These are phyloP conservation scores for Basipetospora chlamydospora DNA, from an alignment of 2,329 filamentous ascomycete genomes.

Conservation along the genomic window DNA sequence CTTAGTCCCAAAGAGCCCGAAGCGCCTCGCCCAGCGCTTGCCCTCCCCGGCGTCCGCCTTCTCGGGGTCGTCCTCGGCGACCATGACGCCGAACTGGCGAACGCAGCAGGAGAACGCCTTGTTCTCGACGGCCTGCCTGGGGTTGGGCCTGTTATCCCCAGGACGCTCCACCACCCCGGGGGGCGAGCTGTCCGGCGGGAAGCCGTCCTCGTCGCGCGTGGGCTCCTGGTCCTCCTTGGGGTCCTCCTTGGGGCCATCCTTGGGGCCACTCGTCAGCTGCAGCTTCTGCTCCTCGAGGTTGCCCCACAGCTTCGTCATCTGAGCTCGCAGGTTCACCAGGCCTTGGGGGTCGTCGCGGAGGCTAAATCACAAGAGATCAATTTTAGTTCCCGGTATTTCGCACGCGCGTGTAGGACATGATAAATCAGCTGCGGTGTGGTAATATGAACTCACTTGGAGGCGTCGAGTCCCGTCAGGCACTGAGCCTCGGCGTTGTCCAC, in stretches of 20 bases:
- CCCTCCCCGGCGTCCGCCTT: conserved; percentile 30
- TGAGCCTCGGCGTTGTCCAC: conserved; percentile 45
- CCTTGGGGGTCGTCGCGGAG: conserved; percentile 36
- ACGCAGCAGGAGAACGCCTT: conserved; percentile 57
- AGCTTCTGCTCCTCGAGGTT: conserved; percentile 60
- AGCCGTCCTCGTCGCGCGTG: too few species aligned
- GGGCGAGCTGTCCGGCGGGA: conserved; percentile 24
- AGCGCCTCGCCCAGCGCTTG: conserved; percentile 45
- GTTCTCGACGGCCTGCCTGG: conserved; percentile 29
- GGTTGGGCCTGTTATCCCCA: too few species aligned
- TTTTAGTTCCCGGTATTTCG: too few species aligned
- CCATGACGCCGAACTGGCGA: conserved; percentile 50
- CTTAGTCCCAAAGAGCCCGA: conserved; percentile 49
- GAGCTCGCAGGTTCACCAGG: conserved; percentile 47
- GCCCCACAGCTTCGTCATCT: conserved; percentile 71
- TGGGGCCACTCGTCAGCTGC: too few species aligned
- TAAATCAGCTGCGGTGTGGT: too few species aligned
- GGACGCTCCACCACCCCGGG: too few species aligned
- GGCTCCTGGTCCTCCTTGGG: neutral
- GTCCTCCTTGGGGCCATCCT: too few species aligned
- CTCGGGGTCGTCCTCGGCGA: conserved; percentile 21
- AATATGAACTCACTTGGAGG: conserved; percentile 23
- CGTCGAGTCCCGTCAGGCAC: conserved; percentile 31
- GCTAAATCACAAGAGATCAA: too few species aligned
- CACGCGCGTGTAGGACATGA: too few species aligned